phyloP scores from a whole-genome alignment of 768 basidiomycete species.

The Suillus subaureus region DNA sequence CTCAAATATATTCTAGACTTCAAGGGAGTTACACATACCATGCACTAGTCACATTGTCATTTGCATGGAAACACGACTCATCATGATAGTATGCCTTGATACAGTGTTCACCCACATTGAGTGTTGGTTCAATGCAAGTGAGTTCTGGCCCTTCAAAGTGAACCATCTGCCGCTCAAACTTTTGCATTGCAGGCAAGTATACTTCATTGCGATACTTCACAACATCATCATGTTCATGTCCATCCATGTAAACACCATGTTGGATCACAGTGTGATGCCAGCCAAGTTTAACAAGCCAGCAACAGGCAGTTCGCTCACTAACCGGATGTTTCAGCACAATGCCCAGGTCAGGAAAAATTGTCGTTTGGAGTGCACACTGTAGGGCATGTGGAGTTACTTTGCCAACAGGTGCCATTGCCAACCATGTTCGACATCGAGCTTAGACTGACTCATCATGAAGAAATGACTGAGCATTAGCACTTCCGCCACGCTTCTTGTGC shows the following conservation, averaged over 20 bases:
- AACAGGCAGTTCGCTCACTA: conserved; percentile 16
- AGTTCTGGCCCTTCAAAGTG: conserved; percentile 26
- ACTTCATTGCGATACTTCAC: conserved; percentile 15
- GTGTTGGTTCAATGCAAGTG: conserved; percentile 17
- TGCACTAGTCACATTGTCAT: conserved; percentile 29
- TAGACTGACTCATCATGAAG: conserved; percentile 14
- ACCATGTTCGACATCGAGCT: conserved; percentile 17
- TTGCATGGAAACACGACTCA: conserved; percentile 20
- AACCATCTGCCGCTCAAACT: conserved; percentile 23
- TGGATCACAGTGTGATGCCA: conserved; percentile 8
- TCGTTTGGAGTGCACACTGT: conserved; percentile 26
- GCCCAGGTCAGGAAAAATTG: conserved; percentile 33
- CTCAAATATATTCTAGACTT: no score
- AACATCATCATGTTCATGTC: conserved; percentile 16
- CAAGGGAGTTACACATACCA: no score
- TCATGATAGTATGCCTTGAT: conserved; percentile 19
- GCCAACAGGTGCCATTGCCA: conserved; percentile 26
- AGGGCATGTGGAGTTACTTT: conserved; percentile 33
- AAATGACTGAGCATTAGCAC: conserved; percentile 10
- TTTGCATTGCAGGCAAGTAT: conserved; percentile 22
- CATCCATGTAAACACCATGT: conserved; percentile 24
- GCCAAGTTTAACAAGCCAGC: conserved; percentile 17
- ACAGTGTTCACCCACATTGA: conserved; percentile 25
- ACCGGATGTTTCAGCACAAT: conserved; percentile 29
- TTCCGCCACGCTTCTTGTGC: conserved; percentile 27